phyloP scores from a whole-genome alignment of 2,329 filamentous ascomycete genomes.

The Ceratocystis colombiana region DNA sequence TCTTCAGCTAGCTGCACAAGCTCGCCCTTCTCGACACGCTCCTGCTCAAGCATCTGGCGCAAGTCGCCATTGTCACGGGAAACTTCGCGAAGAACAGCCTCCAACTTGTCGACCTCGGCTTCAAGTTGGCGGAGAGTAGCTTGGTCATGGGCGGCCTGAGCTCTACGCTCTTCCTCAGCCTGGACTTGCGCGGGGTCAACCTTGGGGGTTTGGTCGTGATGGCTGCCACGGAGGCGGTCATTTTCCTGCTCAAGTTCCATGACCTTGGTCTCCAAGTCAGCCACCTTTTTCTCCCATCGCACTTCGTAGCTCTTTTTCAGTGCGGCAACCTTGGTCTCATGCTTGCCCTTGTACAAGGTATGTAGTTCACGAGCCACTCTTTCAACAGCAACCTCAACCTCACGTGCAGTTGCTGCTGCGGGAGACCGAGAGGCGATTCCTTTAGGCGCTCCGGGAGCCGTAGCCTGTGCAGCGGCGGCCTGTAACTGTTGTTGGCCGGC shows the following conservation, averaged over 20 bases:
- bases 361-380: slow-evolving; percentile 92
- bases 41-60: slow-evolving; percentile 55
- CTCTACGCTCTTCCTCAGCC: slow-evolving; percentile 48
- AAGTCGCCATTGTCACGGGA: slow-evolving; percentile 59
- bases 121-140: slow-evolving; percentile 59
- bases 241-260: slow-evolving; percentile 63
- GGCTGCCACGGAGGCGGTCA: slow-evolving; percentile 55
- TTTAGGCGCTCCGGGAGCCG: slow-evolving; percentile 22
- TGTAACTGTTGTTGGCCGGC: slow-evolving; percentile 40
- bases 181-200: slow-evolving; percentile 38
- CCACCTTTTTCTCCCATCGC: slow-evolving; percentile 79
- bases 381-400: slow-evolving; percentile 77
- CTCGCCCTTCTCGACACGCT: slow-evolving; percentile 75
- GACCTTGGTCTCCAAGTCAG: slow-evolving; percentile 63
- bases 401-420: slow-evolving; percentile 37
- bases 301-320: slow-evolving; percentile 77
- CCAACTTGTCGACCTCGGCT: slow-evolving; percentile 64
- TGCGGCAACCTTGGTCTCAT: slow-evolving; percentile 88
- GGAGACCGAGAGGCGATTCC: slow-evolving; percentile 35
- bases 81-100: slow-evolving; percentile 59
- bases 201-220: slow-evolving; percentile 1
- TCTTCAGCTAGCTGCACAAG: slow-evolving; percentile 72
- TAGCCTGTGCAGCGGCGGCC: slow-evolving; percentile 34
- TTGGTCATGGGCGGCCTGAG: slow-evolving; percentile 43
- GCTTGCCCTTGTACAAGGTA: slow-evolving; percentile 88